phyloP scores from a whole-genome alignment of 768 basidiomycete species.

The Baorangia bicolor region DNA sequence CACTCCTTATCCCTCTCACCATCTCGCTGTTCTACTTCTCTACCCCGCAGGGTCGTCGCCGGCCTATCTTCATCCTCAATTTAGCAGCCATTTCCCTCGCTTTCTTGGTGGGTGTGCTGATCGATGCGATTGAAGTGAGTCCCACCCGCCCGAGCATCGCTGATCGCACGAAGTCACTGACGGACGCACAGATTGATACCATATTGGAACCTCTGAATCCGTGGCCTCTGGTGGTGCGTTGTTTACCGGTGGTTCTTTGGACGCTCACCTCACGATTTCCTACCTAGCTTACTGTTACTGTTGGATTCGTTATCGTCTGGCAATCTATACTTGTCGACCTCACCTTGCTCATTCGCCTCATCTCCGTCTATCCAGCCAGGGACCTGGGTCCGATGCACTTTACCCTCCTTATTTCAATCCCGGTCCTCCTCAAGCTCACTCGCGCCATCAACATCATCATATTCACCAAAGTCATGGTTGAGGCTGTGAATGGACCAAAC shows the following conservation, averaged over 20 bases:
- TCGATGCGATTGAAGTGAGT: constrained; percentile 10
- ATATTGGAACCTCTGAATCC: constrained; percentile 21
- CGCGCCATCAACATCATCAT: constrained; percentile 23
- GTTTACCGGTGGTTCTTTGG: too few species aligned
- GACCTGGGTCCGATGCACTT: constrained; percentile 9
- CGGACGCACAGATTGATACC: constrained; percentile 15
- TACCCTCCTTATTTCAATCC: constrained; percentile 6
- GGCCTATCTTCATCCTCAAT: constrained; percentile 22
- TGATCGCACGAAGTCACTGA: neutral
- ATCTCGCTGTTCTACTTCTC: constrained; percentile 22
- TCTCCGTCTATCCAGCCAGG: constrained; percentile 17
- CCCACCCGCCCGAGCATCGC: neutral
- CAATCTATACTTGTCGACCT: constrained; percentile 23
- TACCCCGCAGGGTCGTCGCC: constrained; percentile 5
- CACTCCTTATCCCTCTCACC: constrained; percentile 20
- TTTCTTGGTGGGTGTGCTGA: constrained; percentile 10
- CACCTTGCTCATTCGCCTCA: constrained; percentile 24
- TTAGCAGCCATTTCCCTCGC: constrained; percentile 11
- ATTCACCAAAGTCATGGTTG: constrained; percentile 15
- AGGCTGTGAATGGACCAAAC: constrained; percentile 10
- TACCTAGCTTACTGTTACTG: constrained; percentile 15
- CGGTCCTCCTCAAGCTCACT: constrained; percentile 22
- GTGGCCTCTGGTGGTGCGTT: constrained; percentile 6
- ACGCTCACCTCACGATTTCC: too few species aligned
- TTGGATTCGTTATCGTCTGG: constrained; percentile 27